These are phyloP conservation scores for Psidium friedrichsthalianum DNA, from an alignment of 345 rosid genomes.

Conservation along the genomic window DNA sequence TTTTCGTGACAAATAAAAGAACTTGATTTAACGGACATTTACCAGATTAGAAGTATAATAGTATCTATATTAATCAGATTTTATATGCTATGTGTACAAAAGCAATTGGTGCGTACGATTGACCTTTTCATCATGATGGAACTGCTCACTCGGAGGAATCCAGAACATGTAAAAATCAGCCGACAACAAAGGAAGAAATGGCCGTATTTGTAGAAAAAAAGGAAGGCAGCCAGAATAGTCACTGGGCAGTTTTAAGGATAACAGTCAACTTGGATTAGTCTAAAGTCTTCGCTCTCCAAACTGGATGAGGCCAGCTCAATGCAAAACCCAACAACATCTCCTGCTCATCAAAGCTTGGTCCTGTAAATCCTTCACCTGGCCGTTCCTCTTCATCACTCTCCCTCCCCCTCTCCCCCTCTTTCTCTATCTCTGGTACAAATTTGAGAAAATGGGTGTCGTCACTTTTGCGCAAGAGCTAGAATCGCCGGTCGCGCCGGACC, in stretches of 20 bases:
- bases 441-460: conserved; percentile 2
- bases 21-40: too few relatives aligned
- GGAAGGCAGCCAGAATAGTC: background rate
- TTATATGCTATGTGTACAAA: background rate
- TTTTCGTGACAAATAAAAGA: too few relatives aligned
- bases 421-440: background rate
- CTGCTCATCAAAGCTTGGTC: background rate
- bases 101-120: background rate
- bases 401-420: background rate
- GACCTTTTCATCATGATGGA: background rate
- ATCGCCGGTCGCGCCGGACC: conserved; percentile 2
- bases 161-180: background rate
- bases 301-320: background rate
- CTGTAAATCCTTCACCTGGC: background rate
- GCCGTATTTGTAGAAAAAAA: background rate
- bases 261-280: background rate
- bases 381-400: background rate
- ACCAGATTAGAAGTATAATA: too few relatives aligned
- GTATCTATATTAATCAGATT: too few relatives aligned
- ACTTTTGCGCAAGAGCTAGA: conserved; percentile 3
- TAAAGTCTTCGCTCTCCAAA: background rate
- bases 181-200: background rate
- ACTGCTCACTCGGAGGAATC: background rate
- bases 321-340: background rate
- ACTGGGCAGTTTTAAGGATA: background rate